Conservation (phyloP, 345 rosid genomes). For the Aquilaria yunnanensis region DNA sequence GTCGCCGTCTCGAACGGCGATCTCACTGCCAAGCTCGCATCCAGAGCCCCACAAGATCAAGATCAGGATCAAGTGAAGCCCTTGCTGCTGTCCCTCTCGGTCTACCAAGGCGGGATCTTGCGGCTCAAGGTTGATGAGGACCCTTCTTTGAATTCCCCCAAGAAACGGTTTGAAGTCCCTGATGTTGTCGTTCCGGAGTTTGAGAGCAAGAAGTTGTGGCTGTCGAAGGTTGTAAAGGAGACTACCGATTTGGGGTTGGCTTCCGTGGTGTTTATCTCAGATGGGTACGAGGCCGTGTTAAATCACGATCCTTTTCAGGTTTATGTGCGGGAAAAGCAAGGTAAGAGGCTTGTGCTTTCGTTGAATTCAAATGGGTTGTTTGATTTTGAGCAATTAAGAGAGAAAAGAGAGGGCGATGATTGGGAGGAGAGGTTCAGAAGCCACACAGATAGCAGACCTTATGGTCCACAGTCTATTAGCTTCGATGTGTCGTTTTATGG, state of each 20-base stretch:
- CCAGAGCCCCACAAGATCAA: slow-evolving; percentile 20
- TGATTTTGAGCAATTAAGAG: slow-evolving; percentile 83
- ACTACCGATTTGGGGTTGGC: slow-evolving; percentile 40
- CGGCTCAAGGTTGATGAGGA: slow-evolving; percentile 87
- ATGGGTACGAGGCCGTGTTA: slow-evolving; percentile 70
- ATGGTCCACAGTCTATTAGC: slow-evolving; percentile 91
- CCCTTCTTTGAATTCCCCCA: slow-evolving; percentile 43
- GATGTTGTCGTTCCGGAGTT: slow-evolving; percentile 66
- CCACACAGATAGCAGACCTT: slow-evolving; percentile 79
- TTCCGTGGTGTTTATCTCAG: slow-evolving; percentile 59
- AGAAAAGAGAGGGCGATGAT: slow-evolving; percentile 61
- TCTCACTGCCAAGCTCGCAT: slow-evolving; percentile 65
- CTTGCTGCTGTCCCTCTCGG: slow-evolving; percentile 62
- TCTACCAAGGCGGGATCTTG: slow-evolving; percentile 55
- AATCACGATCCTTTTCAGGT: slow-evolving; percentile 86
- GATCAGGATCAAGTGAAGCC: slow-evolving; percentile 46
- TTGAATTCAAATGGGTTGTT: slow-evolving; percentile 78
- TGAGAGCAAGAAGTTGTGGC: slow-evolving; percentile 66
- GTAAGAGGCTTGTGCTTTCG: slow-evolving; percentile 49
- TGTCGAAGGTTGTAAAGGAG: slow-evolving; percentile 45
- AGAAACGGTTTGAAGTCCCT: slow-evolving; percentile 78
- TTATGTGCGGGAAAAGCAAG: slow-evolving; percentile 55
- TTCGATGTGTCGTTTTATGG: slow-evolving; percentile 89
- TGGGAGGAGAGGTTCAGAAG: slow-evolving; percentile 89
- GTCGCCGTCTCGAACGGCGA: slow-evolving; percentile 67